Conservation (phyloP, 495 filamentous ascomycete genomes). For the Lasiosphaeris hirsuta region DNA sequence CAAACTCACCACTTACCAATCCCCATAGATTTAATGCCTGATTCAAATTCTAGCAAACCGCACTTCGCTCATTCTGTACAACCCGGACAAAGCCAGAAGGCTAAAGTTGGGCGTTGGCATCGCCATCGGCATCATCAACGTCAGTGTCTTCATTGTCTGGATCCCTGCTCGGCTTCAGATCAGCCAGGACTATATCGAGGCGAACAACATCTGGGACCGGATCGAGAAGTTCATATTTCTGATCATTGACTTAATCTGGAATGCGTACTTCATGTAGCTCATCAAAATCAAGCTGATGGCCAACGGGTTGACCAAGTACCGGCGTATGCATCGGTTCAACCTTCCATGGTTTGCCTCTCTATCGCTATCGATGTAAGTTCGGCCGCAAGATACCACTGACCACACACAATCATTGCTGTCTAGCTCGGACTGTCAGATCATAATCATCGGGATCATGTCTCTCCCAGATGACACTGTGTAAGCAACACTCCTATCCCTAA, state of each 20-base stretch:
- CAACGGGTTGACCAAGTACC: constrained; percentile 50
- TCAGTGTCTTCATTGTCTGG: constrained; percentile 51
- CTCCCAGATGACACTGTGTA: constrained; percentile 27
- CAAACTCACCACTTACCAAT: too few relatives aligned
- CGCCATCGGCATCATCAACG: constrained; percentile 43
- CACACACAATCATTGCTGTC: not conserved
- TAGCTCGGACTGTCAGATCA: constrained; percentile 17
- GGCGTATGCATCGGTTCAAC: constrained; percentile 47
- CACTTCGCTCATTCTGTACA: constrained; percentile 38
- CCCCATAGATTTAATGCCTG: constrained; percentile 44
- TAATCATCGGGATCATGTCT: constrained; percentile 33
- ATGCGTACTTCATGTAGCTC: constrained; percentile 47
- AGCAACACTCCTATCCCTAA: too few relatives aligned
- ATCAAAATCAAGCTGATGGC: constrained; percentile 45
- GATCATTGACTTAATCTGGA: constrained; percentile 44
- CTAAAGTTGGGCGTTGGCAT: constrained; percentile 37
- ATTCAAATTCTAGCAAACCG: constrained; percentile 52
- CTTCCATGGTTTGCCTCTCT: constrained; percentile 46
- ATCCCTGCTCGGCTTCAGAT: constrained; percentile 44
- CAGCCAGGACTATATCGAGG: constrained; percentile 22
- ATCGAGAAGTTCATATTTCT: constrained; percentile 47
- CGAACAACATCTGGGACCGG: constrained; percentile 51
- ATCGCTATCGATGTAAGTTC: constrained; percentile 45
- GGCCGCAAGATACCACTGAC: not conserved
- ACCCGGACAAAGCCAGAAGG: constrained; percentile 23